Evolutionary conservation across 1,284 basidiomycete species (phyloP).

Genomic region (Tilletiaria anomala): DNA sequence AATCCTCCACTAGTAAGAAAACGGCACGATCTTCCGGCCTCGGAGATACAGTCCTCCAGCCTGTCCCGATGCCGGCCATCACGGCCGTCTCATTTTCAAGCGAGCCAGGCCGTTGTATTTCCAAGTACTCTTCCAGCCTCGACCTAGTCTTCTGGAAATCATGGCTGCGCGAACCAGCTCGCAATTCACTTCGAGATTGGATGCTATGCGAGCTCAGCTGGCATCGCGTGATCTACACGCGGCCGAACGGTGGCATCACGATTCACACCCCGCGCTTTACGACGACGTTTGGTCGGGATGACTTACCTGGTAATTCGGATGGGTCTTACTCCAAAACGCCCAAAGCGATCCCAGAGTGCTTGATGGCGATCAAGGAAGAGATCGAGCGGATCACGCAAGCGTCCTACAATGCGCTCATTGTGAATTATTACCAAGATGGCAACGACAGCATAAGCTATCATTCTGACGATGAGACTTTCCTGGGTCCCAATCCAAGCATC

Average conservation of each 20-base stretch:
- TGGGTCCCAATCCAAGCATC: slow-evolving; percentile 39
- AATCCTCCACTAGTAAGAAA: too few relatives aligned
- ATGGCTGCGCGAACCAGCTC: too few relatives aligned
- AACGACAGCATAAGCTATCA: slow-evolving; percentile 40
- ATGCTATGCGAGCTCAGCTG: slow-evolving; percentile 8
- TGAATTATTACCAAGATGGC: slow-evolving; percentile 41
- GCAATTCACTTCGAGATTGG: too few relatives aligned
- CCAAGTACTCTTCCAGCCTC: too few relatives aligned
- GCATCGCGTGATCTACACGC: slow-evolving; percentile 11
- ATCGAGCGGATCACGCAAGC: not conserved
- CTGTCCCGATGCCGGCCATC: too few relatives aligned
- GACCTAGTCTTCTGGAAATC: too few relatives aligned
- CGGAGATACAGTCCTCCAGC: too few relatives aligned
- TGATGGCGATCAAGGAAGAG: slow-evolving; percentile 7
- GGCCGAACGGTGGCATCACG: slow-evolving; percentile 1
- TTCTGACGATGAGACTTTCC: slow-evolving; percentile 40
- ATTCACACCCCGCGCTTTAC: slow-evolving; percentile 11
- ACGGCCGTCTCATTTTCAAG: too few relatives aligned
- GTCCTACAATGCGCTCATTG: slow-evolving; percentile 26
- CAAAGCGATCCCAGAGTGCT: slow-evolving; percentile 3
- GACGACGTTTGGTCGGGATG: slow-evolving; percentile 9
- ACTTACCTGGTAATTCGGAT: not conserved
- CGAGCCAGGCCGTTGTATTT: too few relatives aligned
- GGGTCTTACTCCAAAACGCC: too few relatives aligned
- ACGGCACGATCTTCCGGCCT: too few relatives aligned